Evolutionary conservation across 805 yeast genomes (phyloP).

Genomic region (Saccharomycopsis olivae): DNA sequence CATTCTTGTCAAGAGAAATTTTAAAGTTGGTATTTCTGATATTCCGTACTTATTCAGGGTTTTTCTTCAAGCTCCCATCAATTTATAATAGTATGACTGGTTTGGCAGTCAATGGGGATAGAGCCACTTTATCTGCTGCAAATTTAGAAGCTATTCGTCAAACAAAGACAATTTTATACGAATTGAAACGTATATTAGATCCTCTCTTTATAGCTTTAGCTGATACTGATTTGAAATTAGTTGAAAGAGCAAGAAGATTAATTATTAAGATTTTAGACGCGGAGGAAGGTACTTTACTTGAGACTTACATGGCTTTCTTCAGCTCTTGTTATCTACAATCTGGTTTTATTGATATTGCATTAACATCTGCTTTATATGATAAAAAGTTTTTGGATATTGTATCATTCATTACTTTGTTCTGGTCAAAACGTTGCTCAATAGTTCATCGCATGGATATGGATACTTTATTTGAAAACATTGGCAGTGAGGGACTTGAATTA

Average conservation of each 20-base stretch:
- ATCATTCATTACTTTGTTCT: constrained; percentile 12
- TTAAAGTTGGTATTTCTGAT: constrained; percentile 16
- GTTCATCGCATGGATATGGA: constrained; percentile 9
- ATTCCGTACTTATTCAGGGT: constrained; percentile 6
- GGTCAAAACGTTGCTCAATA: constrained; percentile 7
- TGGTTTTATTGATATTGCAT: constrained; percentile 14
- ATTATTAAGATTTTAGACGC: constrained; percentile 10
- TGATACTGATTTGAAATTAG: constrained; percentile 15
- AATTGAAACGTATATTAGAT: constrained; percentile 12
- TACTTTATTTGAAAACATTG: constrained; percentile 11
- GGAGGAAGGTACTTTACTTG: constrained; percentile 7
- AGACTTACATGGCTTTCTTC: constrained; percentile 12
- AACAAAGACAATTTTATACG: constrained; percentile 5
- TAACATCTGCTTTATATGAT: constrained; percentile 8
- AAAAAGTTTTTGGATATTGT: constrained; percentile 10
- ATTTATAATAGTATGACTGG: constrained; percentile 8
- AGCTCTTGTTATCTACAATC: constrained; percentile 14
- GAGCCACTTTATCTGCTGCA: neutral
- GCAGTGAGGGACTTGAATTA: constrained; percentile 9
- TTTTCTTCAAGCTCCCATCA: constrained; percentile 15
- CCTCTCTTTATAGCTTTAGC: constrained; percentile 14
- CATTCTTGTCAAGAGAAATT: constrained; percentile 18
- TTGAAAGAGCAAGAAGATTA: constrained; percentile 13
- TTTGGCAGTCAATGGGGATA: neutral
- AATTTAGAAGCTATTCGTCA: constrained; percentile 5